phyloP scores from a whole-genome alignment of 2,329 filamentous ascomycete genomes.

The Colletotrichum caudatum region DNA sequence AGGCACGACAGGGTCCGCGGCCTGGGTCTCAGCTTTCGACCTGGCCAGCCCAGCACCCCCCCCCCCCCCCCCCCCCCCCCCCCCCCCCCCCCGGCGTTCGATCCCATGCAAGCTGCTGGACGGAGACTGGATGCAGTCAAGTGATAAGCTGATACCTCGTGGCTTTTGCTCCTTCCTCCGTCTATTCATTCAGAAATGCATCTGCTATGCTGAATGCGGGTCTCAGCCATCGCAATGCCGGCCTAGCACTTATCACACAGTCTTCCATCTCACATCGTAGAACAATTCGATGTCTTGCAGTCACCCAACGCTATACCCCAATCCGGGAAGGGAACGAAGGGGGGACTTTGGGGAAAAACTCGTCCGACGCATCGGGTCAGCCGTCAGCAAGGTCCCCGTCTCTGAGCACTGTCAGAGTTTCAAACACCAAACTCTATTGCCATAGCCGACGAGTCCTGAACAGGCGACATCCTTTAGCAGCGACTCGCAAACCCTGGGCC shows the following conservation, averaged over 20 bases:
- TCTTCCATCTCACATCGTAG: conserved; percentile 1
- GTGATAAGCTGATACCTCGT: background rate
- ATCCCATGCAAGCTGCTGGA: conserved; percentile 23
- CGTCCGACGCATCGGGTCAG: conserved; percentile 26
- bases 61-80: background rate
- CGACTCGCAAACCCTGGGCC: conserved; percentile 20
- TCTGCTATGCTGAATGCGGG: background rate
- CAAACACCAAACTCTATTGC: conserved; percentile 35
- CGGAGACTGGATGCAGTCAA: conserved; percentile 20
- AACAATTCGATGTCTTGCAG: conserved; percentile 17
- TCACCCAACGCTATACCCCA: conserved; percentile 13
- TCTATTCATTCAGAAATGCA: conserved; percentile 2
- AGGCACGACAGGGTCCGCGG: conserved; percentile 12
- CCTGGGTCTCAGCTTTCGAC: conserved; percentile 26
- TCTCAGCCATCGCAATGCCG: conserved; percentile 15
- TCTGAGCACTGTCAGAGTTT: conserved; percentile 37
- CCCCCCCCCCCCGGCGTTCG: background rate
- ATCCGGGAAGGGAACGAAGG: background rate
- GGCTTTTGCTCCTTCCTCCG: conserved; percentile 1
- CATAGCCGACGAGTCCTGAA: background rate
- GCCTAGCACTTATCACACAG: background rate
- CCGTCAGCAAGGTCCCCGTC: conserved; percentile 32
- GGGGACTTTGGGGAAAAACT: background rate
- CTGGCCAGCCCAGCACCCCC: conserved; percentile 4
- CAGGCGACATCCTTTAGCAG: background rate